These are phyloP conservation scores for Citrullus amarus DNA, from an alignment of 306 rosid genomes.

Conservation along the genomic window DNA sequence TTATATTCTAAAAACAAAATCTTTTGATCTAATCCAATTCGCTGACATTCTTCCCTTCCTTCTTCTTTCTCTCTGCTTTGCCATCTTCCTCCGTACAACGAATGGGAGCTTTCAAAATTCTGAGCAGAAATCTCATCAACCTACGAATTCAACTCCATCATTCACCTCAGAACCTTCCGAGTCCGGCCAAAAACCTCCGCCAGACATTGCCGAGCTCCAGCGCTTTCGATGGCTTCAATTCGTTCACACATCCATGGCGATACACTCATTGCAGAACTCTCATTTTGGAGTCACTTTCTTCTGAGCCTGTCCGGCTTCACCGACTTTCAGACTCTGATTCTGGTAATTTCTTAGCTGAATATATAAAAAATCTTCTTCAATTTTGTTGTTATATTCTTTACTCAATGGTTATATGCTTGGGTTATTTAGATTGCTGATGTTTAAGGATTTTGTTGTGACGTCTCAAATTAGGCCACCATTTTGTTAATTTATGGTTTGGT, in stretches of 20 bases:
- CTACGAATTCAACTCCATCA: constrained; percentile 11
- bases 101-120: constrained; percentile 30
- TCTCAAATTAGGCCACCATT: neutral
- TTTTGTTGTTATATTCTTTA: neutral
- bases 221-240: constrained; percentile 7
- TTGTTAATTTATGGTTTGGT: neutral
- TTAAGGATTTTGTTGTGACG: neutral
- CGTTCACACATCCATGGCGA: constrained; percentile 21
- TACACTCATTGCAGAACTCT: constrained; percentile 37
- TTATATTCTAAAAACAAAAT: neutral
- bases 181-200: neutral
- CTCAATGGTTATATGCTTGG: neutral
- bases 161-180: neutral
- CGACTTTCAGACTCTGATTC: constrained; percentile 52
- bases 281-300: constrained; percentile 37
- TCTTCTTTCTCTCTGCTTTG: neutral
- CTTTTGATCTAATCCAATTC: neutral
- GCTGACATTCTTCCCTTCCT: neutral
- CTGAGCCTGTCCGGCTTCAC: constrained; percentile 44
- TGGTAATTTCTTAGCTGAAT: constrained; percentile 21
- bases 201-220: constrained; percentile 9
- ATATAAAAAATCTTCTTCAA: neutral
- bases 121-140: constrained; percentile 21
- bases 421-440: neutral
- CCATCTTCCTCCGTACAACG: neutral